phyloP scores from a whole-genome alignment of 2,329 filamentous ascomycete species.

The Dactylellina parvicollis region DNA sequence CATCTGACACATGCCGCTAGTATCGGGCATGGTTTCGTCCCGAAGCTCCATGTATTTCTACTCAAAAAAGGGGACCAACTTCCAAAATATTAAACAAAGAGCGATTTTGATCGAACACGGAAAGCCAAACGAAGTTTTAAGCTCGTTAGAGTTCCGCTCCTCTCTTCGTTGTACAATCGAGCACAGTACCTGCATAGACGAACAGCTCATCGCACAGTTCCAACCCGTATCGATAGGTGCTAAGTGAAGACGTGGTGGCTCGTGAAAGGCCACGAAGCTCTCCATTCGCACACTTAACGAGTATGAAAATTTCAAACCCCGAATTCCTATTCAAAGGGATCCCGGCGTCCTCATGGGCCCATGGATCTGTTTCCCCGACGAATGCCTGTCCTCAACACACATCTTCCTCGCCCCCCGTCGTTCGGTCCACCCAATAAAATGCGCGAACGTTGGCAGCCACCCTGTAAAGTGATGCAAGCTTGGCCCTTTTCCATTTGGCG shows the following conservation, averaged over 20 bases:
- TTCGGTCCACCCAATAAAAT: slow-evolving; percentile 28
- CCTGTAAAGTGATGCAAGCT: slow-evolving; percentile 45
- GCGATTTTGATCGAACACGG: too few relatives aligned
- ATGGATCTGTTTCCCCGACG: slow-evolving; percentile 27
- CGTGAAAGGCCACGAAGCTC: slow-evolving; percentile 35
- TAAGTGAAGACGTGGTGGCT: slow-evolving; percentile 38
- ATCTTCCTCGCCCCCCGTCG: slow-evolving; percentile 13
- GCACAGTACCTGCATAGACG: slow-evolving; percentile 48
- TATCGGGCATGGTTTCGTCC: too few relatives aligned
- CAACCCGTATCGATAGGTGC: slow-evolving; percentile 1
- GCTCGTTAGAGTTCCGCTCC: slow-evolving; percentile 3
- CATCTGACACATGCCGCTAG: slow-evolving; percentile 30
- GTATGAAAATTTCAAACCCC: neutral
- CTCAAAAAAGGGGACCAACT: neutral
- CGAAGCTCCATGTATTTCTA: slow-evolving; percentile 17
- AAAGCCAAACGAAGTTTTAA: neutral
- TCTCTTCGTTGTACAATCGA: slow-evolving; percentile 14
- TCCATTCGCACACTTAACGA: neutral
- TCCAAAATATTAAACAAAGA: neutral
- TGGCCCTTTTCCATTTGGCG: neutral
- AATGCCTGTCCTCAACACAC: slow-evolving; percentile 17
- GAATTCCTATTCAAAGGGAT: neutral
- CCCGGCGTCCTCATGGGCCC: slow-evolving; percentile 1
- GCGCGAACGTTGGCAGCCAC: slow-evolving; percentile 34
- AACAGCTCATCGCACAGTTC: slow-evolving; percentile 50